Percentiles rank a stretch among this genome's conserved stretches.
Evolutionary conservation across 2,329 filamentous ascomycete genomes (phyloP).

Genomic region (Xylariaceae sp.): DNA sequence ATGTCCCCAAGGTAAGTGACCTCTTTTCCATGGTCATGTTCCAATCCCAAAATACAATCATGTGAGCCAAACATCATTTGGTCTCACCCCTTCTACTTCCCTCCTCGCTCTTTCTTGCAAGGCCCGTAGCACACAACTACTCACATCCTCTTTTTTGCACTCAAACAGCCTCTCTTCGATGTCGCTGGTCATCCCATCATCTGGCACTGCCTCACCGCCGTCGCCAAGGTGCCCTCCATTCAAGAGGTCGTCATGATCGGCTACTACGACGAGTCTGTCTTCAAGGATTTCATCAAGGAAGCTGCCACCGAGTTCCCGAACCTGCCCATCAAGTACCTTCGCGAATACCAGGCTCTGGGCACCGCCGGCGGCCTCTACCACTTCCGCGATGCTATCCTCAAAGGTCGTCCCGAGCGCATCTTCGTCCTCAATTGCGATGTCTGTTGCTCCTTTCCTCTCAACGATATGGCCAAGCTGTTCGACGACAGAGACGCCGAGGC

Average conservation of each 20-base stretch:
- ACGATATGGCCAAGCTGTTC: conserved; percentile 87
- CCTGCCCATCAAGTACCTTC: conserved; percentile 88
- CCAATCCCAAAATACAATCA: too few relatives aligned
- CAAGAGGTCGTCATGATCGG: conserved; percentile 97
- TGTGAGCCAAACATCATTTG: too few relatives aligned
- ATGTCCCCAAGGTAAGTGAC: conserved; percentile 78
- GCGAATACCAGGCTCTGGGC: conserved; percentile 94
- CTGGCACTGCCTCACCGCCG: conserved; percentile 91
- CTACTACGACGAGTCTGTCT: conserved; percentile 96
- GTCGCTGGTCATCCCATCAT: conserved; percentile 98
- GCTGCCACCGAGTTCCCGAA: conserved; percentile 78
- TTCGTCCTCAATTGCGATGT: conserved; percentile 98
- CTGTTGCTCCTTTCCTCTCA: conserved; percentile 96
- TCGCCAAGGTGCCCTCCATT: conserved; percentile 84
- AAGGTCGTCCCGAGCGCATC: conserved; percentile 88
- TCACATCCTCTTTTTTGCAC: background rate
- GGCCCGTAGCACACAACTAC: too few relatives aligned
- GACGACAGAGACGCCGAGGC: conserved; percentile 95
- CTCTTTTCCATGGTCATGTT: background rate
- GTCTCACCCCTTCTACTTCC: too few relatives aligned
- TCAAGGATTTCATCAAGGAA: conserved; percentile 97
- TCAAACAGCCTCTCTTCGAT: conserved; percentile 81
- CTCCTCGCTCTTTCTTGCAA: too few relatives aligned
- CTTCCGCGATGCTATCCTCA: conserved; percentile 97
- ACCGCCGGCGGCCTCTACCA: conserved; percentile 97